Evolutionary conservation across 805 yeast genomes (phyloP).

Genomic region (Zygoascus bituminiphila): DNA sequence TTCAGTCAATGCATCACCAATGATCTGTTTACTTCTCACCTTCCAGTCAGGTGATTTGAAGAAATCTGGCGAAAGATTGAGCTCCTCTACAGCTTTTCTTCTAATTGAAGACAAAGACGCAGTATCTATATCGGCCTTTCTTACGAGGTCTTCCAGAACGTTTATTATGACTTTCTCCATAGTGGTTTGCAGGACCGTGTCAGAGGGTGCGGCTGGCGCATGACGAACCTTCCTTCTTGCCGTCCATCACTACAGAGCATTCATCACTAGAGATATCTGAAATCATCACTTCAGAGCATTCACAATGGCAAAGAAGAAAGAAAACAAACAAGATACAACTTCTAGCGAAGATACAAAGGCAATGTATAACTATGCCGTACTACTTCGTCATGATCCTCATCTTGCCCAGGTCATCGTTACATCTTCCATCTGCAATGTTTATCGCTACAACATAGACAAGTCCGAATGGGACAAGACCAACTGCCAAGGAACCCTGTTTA

Average conservation of each 20-base stretch:
- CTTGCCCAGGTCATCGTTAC: slow-evolving; percentile 29
- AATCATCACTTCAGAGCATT: not conserved
- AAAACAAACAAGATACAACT: not conserved
- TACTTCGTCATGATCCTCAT: slow-evolving; percentile 29
- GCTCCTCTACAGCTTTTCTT: slow-evolving; percentile 11
- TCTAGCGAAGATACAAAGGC: slow-evolving; percentile 12
- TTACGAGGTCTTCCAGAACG: slow-evolving; percentile 8
- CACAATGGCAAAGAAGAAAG: slow-evolving; percentile 2
- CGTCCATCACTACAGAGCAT: not conserved
- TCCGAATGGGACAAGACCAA: slow-evolving; percentile 33
- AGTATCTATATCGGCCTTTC: slow-evolving; percentile 16
- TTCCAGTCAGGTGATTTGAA: slow-evolving; percentile 15
- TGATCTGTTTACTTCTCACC: slow-evolving; percentile 10
- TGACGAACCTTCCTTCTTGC: not conserved
- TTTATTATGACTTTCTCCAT: slow-evolving; percentile 4
- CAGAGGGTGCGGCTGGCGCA: too few species aligned
- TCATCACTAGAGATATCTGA: too few species aligned
- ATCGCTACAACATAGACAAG: slow-evolving; percentile 27
- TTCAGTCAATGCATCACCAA: slow-evolving; percentile 10
- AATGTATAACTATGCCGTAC: slow-evolving; percentile 26
- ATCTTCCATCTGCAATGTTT: slow-evolving; percentile 35
- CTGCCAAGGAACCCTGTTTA: slow-evolving; percentile 33
- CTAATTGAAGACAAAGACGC: slow-evolving; percentile 17
- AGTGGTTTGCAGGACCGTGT: too few species aligned
- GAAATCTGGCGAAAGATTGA: slow-evolving; percentile 14